These are phyloP conservation scores for Aspergillus sp. DNA, from an alignment of 2,329 filamentous ascomycete species.

Conservation along the genomic window DNA sequence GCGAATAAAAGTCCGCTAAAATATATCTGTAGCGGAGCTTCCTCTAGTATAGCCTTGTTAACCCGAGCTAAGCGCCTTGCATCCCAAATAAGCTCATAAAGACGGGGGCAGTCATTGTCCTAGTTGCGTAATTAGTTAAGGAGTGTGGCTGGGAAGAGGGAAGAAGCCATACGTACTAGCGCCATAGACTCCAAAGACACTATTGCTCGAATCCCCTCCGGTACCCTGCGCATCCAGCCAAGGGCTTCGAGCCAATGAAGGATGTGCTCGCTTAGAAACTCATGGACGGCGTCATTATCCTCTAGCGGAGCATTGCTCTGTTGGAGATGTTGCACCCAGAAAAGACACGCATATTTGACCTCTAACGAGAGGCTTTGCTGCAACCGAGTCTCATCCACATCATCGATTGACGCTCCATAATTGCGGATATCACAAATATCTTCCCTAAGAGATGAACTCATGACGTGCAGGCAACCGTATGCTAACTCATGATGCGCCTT, in stretches of 20 bases:
- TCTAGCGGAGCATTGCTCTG: slow-evolving; percentile 11
- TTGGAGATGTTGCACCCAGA: slow-evolving; percentile 35
- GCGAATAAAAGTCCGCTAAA: slow-evolving; percentile 35
- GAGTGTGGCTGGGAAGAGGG: not conserved
- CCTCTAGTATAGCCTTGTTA: slow-evolving; percentile 27
- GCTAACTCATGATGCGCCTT: slow-evolving; percentile 33
- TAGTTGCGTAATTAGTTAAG: not conserved
- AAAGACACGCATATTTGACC: slow-evolving; percentile 33
- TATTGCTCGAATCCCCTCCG: slow-evolving; percentile 14
- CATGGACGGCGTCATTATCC: slow-evolving; percentile 8
- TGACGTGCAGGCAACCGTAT: slow-evolving; percentile 29
- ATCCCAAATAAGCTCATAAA: not conserved
- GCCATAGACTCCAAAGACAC: not conserved
- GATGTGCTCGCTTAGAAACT: slow-evolving; percentile 27
- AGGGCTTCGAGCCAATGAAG: slow-evolving; percentile 33
- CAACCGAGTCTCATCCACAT: not conserved
- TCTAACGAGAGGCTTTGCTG: slow-evolving; percentile 20
- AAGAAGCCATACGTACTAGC: not conserved
- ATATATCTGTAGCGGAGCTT: slow-evolving; percentile 42
- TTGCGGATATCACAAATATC: slow-evolving; percentile 23
- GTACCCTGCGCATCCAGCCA: slow-evolving; percentile 22
- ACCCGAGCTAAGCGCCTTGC: not conserved
- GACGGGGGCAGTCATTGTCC: not conserved
- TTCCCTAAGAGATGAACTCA: slow-evolving; percentile 14
- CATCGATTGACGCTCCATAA: slow-evolving; percentile 11